phyloP scores from a whole-genome alignment of 805 yeast genomes.

The Priceomyces castillae region DNA sequence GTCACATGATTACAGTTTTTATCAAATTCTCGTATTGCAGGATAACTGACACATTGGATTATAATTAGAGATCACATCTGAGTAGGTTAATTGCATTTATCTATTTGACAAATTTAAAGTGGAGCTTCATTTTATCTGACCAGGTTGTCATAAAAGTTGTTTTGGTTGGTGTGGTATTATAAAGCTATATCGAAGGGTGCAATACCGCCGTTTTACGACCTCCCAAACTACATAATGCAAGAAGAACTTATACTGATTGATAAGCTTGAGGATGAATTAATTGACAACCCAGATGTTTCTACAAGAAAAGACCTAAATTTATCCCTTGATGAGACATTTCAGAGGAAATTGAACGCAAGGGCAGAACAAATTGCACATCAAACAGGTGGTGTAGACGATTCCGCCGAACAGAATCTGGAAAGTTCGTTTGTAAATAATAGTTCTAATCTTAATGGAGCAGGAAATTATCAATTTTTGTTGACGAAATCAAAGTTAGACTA shows the following conservation, averaged over 20 bases:
- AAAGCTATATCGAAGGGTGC: no score
- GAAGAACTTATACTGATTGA: constrained; percentile 38
- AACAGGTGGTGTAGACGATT: constrained; percentile 4
- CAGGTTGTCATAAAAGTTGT: no score
- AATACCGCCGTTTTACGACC: no score
- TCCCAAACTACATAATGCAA: constrained; percentile 13
- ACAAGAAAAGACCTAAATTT: constrained; percentile 30
- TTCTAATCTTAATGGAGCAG: constrained; percentile 4
- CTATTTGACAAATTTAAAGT: no score
- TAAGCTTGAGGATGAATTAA: constrained; percentile 45
- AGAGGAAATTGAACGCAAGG: constrained; percentile 38
- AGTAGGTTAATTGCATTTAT: no score
- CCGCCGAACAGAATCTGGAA: neutral
- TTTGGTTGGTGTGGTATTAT: no score
- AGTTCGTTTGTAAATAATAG: constrained; percentile 21
- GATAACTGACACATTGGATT: no score
- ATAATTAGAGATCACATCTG: no score
- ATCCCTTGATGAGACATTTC: constrained; percentile 41
- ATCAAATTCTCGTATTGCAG: no score
- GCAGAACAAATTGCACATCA: constrained; percentile 35
- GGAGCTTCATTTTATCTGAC: no score
- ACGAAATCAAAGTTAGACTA: constrained; percentile 32
- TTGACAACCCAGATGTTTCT: constrained; percentile 40
- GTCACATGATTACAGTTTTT: no score
- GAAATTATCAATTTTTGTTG: constrained; percentile 25